A percentile compares a stretch with the other conserved stretches of the same genome.
Evolutionary conservation across 805 yeast genomes (phyloP).

Genomic region (Saccharomycopsis sp.): DNA sequence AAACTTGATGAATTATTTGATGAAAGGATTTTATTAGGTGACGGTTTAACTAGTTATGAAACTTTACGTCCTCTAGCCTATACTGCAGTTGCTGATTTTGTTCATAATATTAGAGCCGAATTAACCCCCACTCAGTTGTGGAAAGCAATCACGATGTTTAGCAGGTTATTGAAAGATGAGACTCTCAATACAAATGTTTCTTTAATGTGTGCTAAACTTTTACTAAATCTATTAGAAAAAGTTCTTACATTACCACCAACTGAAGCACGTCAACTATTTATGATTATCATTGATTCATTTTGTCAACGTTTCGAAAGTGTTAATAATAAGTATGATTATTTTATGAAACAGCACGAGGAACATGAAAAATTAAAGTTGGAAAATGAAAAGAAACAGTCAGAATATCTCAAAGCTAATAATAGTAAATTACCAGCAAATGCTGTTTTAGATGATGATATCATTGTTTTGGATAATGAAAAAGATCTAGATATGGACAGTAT

Average conservation of each 20-base stretch:
- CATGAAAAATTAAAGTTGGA: conserved; percentile 39
- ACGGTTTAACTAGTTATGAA: conserved; percentile 85
- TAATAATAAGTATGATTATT: conserved; percentile 59
- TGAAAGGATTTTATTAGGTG: conserved; percentile 81
- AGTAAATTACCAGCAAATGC: conserved; percentile 24
- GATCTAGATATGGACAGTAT: conserved; percentile 30
- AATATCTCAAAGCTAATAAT: conserved; percentile 70
- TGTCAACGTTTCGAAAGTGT: conserved; percentile 69
- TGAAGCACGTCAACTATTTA: conserved; percentile 62
- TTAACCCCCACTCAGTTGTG: conserved; percentile 75
- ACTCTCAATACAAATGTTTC: conserved; percentile 81
- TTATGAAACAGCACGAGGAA: conserved; percentile 49
- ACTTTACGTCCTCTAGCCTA: conserved; percentile 89
- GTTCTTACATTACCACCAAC: conserved; percentile 69
- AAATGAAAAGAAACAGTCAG: conserved; percentile 84
- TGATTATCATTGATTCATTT: conserved; percentile 80
- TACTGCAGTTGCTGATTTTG: conserved; percentile 90
- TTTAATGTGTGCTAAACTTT: conserved; percentile 88
- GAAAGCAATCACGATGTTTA: conserved; percentile 76
- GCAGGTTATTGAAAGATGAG: conserved; percentile 70
- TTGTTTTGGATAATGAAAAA: conserved; percentile 18
- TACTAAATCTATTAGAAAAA: conserved; percentile 81
- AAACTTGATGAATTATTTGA: conserved; percentile 79
- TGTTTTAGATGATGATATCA: conserved; percentile 8
- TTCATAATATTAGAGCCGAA: conserved; percentile 83